Base-by-base conservation (phyloP, 495 filamentous ascomycete species). In the Aspergillus nidulans region DNA sequence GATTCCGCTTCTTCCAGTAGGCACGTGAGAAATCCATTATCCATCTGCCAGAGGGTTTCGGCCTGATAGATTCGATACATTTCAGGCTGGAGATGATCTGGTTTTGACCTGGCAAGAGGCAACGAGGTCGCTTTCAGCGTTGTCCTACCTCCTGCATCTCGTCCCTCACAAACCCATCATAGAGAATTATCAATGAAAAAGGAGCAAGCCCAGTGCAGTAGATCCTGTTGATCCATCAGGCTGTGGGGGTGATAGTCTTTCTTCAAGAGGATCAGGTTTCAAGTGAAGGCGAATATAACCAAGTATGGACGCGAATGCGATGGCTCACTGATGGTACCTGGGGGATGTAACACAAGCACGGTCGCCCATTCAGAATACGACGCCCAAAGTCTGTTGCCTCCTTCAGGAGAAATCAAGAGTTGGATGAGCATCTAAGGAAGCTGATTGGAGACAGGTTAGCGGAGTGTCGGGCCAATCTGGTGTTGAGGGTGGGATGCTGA, bases 401-500 rank as follows among this genome's bases (percentile, higher is more conserved):
- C 20, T 19, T 20, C 43, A 49, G 24, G 42, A 30, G 34, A 18
- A 18, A 58, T 38, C 18, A 20, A 24, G 41, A 47, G 43, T 42
- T 40, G 43, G 47, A 52, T 23, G 8, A 25, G 48, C 34, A 15
- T 21, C 4, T 10, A 41, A 18, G 21, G 23, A 12, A 19, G 36
- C 12, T 56, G 50, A 61, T 61, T 61, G 59, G 59, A 43, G 40
- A 49, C 24, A 57, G 50, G 51, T 57, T 41, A 51, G 46, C 59
- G 28, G 40, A 19, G 18, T 6, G 38, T 16, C 34, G 47, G 34
- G 44, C 57, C 57, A 60, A 60, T 60, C 16, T 28, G 32, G 39
- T 30, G 10, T 15, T 4, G 18, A 44, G 32, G 20, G 7, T 18
- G 38, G 49, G 46, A 16, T 59, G 32, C 45, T 49, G 57, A 47